Percentiles rank a stretch among this genome's conserved stretches.
These are phyloP conservation scores for Rhynchospora tenuis DNA, from an alignment of 176 grass and related monocot species.

Conservation along the genomic window DNA sequence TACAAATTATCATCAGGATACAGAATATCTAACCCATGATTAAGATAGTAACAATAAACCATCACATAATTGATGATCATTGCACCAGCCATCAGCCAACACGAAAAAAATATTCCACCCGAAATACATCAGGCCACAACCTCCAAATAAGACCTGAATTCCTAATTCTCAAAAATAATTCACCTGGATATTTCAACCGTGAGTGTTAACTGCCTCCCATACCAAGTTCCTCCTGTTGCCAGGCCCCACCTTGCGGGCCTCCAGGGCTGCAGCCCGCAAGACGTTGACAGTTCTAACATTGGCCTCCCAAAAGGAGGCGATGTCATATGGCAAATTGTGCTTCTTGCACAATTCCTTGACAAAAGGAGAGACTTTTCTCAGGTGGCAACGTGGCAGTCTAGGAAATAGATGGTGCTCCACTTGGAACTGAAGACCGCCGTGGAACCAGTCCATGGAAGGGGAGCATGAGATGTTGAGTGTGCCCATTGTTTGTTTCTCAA, in stretches of 20 bases:
- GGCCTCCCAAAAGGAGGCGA: conserved; percentile 59
- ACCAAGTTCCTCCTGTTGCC: conserved; percentile 51
- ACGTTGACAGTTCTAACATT: conserved; percentile 58
- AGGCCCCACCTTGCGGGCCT: conserved; percentile 40
- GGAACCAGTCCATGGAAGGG: conserved; percentile 99
- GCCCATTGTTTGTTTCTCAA: conserved; percentile 87
- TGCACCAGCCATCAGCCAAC: conserved; percentile 2
- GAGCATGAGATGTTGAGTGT: conserved; percentile 69
- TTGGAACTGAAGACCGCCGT: conserved; percentile 89
- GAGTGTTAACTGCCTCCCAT: conserved; percentile 90
- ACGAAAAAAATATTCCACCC: conserved; percentile 10
- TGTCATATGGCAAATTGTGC: conserved; percentile 53
- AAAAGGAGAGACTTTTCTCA: conserved; percentile 44
- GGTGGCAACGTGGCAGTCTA: conserved; percentile 70
- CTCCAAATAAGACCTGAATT: background rate
- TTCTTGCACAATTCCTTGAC: conserved; percentile 94
- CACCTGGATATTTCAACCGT: conserved; percentile 39
- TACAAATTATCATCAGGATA: background rate
- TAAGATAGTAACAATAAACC: background rate
- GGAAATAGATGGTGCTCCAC: conserved; percentile 94
- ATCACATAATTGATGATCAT: background rate
- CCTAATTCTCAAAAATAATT: background rate
- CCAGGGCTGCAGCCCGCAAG: conserved; percentile 67
- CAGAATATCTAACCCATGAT: conserved; percentile 15
- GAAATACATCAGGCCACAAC: background rate